phyloP scores from a whole-genome alignment of 2,329 filamentous ascomycete species.

The Ramularia collo-cygni region DNA sequence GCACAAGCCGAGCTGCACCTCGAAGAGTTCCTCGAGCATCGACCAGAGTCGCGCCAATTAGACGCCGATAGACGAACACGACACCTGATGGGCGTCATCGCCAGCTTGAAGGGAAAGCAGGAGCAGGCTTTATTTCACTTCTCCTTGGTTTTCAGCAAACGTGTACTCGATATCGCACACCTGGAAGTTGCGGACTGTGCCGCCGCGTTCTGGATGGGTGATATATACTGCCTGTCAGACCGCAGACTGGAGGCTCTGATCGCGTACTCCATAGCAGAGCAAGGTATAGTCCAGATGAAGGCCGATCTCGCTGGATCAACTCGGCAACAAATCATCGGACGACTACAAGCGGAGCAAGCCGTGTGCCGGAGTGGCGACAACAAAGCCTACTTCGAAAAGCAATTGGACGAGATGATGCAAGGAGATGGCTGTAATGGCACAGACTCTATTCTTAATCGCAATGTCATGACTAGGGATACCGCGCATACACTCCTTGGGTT shows the following conservation, averaged over 20 bases:
- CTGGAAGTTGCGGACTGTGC: conserved; percentile 22
- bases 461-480: conserved; percentile 5
- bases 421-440: background rate
- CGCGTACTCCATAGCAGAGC: conserved; percentile 20
- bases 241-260: conserved; percentile 18
- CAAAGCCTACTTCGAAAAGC: conserved; percentile 6
- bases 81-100: conserved; percentile 20
- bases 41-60: too few relatives aligned
- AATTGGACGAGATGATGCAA: conserved; percentile 3
- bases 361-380: conserved; percentile 4
- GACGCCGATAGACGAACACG: conserved; percentile 2
- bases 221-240: conserved; percentile 19
- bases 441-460: conserved; percentile 9
- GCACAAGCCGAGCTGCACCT: too few relatives aligned
- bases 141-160: conserved; percentile 13
- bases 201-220: conserved; percentile 23
- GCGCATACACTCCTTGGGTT: conserved; percentile 6
- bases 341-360: conserved; percentile 10
- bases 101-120: conserved; percentile 18
- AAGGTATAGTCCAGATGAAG: conserved; percentile 2
- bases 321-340: conserved; percentile 4
- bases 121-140: conserved; percentile 16
- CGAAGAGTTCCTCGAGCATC: too few relatives aligned
- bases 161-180: conserved; percentile 8
- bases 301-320: conserved; percentile 1